These are phyloP conservation scores for Exophiala bonariae DNA, from an alignment of 2,329 filamentous ascomycete species.

Conservation along the genomic window DNA sequence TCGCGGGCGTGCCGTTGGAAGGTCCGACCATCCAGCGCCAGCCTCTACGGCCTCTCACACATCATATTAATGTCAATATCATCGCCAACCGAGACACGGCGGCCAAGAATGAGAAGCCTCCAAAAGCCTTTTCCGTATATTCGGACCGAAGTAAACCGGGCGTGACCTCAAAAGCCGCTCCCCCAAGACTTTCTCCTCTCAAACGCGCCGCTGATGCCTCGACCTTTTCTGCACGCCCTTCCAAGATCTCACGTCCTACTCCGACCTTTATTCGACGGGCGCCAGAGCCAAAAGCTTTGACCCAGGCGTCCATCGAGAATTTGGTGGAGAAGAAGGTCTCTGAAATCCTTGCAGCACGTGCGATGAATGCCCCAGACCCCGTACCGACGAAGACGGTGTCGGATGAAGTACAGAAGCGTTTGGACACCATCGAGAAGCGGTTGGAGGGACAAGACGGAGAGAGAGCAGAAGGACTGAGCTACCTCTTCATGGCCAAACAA, in stretches of 20 bases:
- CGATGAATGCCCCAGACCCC: conserved; percentile 30
- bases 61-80: conserved; percentile 71
- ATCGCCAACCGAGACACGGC: conserved; percentile 52
- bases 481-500: conserved; percentile 86
- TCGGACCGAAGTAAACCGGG: conserved; percentile 66
- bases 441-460: conserved; percentile 75
- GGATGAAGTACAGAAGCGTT: conserved; percentile 74
- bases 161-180: conserved; percentile 21
- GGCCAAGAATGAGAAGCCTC: conserved; percentile 65
- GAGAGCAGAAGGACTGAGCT: conserved; percentile 78
- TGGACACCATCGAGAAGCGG: conserved; percentile 83
- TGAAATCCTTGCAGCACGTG: conserved; percentile 74
- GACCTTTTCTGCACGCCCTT: conserved; percentile 40
- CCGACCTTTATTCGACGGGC: conserved; percentile 24
- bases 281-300: conserved; percentile 37
- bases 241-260: conserved; percentile 42
- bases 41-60: conserved; percentile 74
- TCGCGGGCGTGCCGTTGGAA: conserved; percentile 38
- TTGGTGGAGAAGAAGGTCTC: conserved; percentile 90
- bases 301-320: conserved; percentile 75
- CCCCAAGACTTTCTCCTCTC: conserved; percentile 42
- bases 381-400: conserved; percentile 57
- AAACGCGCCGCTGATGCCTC: conserved; percentile 38
- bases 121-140: conserved; percentile 85
- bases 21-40: conserved; percentile 61